These are phyloP conservation scores for Solanum chilense DNA, from an alignment of 257 asterid species.

Conservation along the genomic window DNA sequence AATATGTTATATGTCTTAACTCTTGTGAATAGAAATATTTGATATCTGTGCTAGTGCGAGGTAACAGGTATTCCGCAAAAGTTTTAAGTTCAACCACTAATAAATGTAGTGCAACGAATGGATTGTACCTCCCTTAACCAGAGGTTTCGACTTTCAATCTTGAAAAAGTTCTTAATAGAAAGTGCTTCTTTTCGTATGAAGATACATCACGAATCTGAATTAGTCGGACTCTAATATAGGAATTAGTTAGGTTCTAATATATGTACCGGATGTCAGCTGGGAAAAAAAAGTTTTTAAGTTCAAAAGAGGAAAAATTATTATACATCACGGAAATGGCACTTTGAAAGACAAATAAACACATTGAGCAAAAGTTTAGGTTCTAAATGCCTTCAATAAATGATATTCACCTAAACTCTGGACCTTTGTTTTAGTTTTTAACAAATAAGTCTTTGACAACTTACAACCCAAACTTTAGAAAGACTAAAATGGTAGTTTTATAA, in stretches of 20 bases:
- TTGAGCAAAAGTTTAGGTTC: background rate
- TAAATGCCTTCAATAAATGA: background rate
- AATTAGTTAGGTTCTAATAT: too few species aligned
- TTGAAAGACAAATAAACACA: background rate
- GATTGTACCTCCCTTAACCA: too few species aligned
- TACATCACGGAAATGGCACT: background rate
- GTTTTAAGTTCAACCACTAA: background rate
- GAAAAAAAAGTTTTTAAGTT: background rate
- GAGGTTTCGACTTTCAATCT: background rate
- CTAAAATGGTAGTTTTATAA: background rate
- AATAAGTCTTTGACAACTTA: background rate
- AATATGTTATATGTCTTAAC: background rate
- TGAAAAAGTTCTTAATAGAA: rapidly evolving
- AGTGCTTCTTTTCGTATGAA: background rate
- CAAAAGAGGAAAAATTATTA: background rate
- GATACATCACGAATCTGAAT: too few species aligned
- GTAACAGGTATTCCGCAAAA: background rate
- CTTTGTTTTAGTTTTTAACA: background rate
- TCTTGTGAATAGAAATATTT: background rate
- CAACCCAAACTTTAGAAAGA: background rate
- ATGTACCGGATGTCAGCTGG: too few species aligned
- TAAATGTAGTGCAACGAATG: background rate
- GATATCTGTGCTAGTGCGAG: rapidly evolving
- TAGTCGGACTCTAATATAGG: too few species aligned
- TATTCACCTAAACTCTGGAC: background rate